Base-by-base conservation (phyloP, 441 rosid species). In the Arabidopsis hybrid region DNA sequence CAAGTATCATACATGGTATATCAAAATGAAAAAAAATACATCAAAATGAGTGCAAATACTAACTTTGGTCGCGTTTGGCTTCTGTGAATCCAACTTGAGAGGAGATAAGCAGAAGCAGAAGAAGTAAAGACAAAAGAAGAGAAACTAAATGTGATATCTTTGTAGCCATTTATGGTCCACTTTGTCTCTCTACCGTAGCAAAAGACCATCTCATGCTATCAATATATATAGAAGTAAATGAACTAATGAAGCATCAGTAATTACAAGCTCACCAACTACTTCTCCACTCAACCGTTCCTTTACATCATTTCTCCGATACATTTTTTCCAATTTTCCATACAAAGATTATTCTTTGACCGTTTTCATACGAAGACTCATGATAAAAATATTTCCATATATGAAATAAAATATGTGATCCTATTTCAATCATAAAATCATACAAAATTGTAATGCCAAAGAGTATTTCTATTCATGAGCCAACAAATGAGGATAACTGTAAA, bases 61-160 rank as follows among this genome's bases (percentile, higher is more conserved):
- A 18, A 57, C 49, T 3, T 14, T 38, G 47, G 17, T 14, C 10
- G 42, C 29, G 38, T 69, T 2, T 4, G n/a, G 73, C 65, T 35
- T 58, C 66, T 32, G 58, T 38, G 6, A 69, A 34, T 18, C 57
- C n/a, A 14, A 69, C 66, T 46, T 69, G 73, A 21, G 65, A 58
- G 43, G 57, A 58, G 66, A 69, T 4, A 46, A 35, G 35, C 21
- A 59, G 9, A 13, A 58, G 73, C 38, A 58, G 7, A 59, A 69
- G 58, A 58, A 69, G 2, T 16, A 47, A 13, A 59, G 49, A 69
- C 5, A 58, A 31, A 47, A 58, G n/a, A 43, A 67, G 50, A 47
- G 49, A 70, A 59, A 59, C 66, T n/a, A 70, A 59, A 59, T 31
- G 16, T 36, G 66, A 47, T 47, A 39, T 59, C 39, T 59, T 59